Evolutionary conservation across 805 yeast genomes (phyloP), one percentile per base, ranked within the genome.

Genomic region (Suhomyces vadensis): DNA sequence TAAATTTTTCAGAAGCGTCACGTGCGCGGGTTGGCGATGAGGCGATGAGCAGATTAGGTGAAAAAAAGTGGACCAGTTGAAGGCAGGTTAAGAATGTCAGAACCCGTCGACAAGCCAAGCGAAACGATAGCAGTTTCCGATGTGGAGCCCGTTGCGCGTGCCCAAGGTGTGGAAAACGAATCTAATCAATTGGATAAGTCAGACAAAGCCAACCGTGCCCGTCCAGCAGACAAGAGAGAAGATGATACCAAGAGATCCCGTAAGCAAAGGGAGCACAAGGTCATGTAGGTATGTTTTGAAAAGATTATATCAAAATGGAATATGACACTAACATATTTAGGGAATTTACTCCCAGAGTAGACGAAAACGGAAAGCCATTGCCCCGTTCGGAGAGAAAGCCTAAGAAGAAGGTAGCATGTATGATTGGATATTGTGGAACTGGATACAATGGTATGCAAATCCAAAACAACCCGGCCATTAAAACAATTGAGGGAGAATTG

Each of bases 381-480:
- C 80, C 75, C 31, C 74, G 71, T 44, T 61, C 69, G 10, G 87
- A 81, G 50, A 75, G 90, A 64, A 79, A 76, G 50, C 96, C 98
- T 17, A 91, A 91, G 74, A 79, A 81, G 56, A 91, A 91, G 60
- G 96, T 89, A 17, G 97, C 96, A 0, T 81, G 86, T 56, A 75
- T 88, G 81, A 74, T 91, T 52, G 97, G 98, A 4, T 91, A 91
- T 69, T 91, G 97, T 62, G 98, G 98, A 33, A 83, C 96, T 1
- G 97, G 97, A 0, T 91, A 91, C 67, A 94, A 87, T 63, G 98
- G 98, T 6, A 88, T 91, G 96, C 98, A 91, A 65, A 70, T 85
- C 51, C 75, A 71, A 46, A 67, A 67, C 44, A 91, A 90, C 60
- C 95, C 96, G 1, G 95, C 91, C 14, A 80, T 80, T 33, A 82